Evolutionary conservation across 2,329 filamentous ascomycete genomes (phyloP), one percentile per base, ranked within the genome.

Genomic region (Fusarium ambrosium): DNA sequence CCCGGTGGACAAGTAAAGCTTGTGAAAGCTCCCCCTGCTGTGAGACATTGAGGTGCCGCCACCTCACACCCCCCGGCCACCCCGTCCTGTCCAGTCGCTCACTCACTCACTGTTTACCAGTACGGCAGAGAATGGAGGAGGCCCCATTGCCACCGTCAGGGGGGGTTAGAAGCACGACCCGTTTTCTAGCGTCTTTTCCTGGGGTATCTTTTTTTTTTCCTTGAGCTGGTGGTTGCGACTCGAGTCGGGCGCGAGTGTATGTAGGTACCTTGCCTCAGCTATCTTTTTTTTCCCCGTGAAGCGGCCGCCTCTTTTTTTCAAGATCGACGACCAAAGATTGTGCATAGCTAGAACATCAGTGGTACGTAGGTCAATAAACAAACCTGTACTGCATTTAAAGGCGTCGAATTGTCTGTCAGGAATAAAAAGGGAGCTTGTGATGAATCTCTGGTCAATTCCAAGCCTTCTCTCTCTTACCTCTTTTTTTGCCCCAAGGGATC

Each of bases 171-270:
- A 60, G 58, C 62, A 64, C 18, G 72, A 58, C 74, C 76, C 72
- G 41, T 77, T 77, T 73, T 74, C 70, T 78, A 78, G 71, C 75
- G 74, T 36, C 32, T 58, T 66, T 72, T 74, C 60, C 73, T 73
- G 68, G 73, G 75, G 66, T 70, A 69, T 58, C 51, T n/a, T 68
- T 69, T 65, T 66, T 69, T 65, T 66, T 55, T 34, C 39, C 53
- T 43, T 55, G 29, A 16, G 20, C 20, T 32, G 53, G 61, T 72
- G 41, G n/a, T 43, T 60, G 39, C 41, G 64, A 53, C 20, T 70
- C 34, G 34, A 53, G 34, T 64, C 18, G 36, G 32, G 29, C 37
- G 22, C 18, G n/a, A 14, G 56, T 64, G 55, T 45, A 51, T 13
- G 41, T 43, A 29, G 45, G 45, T 18, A 27, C 22, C 24, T 24